Evolutionary conservation across 345 rosid species (phyloP), one percentile per base, ranked within the genome.

Genomic region (Viola odorata): DNA sequence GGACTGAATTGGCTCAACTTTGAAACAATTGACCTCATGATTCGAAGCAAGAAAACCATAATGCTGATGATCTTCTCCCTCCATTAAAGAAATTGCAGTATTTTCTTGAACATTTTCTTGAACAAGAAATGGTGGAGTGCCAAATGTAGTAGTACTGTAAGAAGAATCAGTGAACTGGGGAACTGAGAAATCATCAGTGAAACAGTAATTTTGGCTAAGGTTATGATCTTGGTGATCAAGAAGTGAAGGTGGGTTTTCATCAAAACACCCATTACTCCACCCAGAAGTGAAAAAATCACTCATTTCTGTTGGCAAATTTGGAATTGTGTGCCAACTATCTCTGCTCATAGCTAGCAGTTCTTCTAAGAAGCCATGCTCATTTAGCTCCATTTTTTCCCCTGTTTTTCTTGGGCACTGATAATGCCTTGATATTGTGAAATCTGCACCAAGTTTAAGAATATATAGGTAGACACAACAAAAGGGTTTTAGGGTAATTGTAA

Each of bases 91-190:
- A 61, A 74, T 62, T 12, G 69, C 60, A 50, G 62, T 17, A 41
- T 76, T 77, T 60, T 81, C 81, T 45, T 71, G 77, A 39, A 61
- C 58, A 41, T 76, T 77, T 60, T 81, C 81, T 45, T 71, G 77
- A 39, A 61, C 58, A 0, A 37, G 77, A 66, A 78, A 78, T 41
- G 82, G 77, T 0, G 77, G 77, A 6, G 82, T 73, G 36, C 65
- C 80, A 37, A 72, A 70, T 0, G 72, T 69, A 64, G 32, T 23
- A 23, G 32, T 23, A 23, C 62, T 75, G 4, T 62, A 65, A 0
- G 82, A 70, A 37, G 84, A 72, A 56, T 80, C 82, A 5, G 80
- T 73, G 4, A 71, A 45, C 49, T 75, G 82, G 6, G 75, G 74
- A 3, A 70, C 63, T 0, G 68, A 65, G 61, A 58, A 48, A 7